Base-by-base conservation (phyloP, 106 monocot genomes). In the Dendrobium nobile region DNA sequence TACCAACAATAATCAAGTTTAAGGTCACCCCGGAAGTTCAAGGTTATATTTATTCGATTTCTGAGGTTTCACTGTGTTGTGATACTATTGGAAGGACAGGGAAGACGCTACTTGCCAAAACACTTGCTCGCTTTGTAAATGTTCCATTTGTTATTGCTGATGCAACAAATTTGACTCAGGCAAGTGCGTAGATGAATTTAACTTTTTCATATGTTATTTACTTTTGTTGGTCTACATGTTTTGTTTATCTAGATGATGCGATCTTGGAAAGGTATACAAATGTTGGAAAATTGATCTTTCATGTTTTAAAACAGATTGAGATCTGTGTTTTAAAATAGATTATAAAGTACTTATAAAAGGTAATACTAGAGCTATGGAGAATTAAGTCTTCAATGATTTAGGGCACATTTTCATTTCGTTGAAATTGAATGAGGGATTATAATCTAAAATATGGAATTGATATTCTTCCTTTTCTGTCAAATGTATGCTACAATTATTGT, bases 81-180 rank as follows among this genome's bases (percentile, higher is more conserved):
- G 41, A 13, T 43, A 44, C 24, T 54, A 73, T 80, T 88, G 79
- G 37, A 84, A 87, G 75, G 75, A 86, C 88, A 98, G 97, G 98
- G 88, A 99, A 99, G 83, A 99, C 98, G 81, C 86, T 99, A 78
- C 95, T 99, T 74, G 98, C 98, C 45, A 99, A 99, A 88, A 93
- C 95, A 81, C 87, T 99, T 83, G 98, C 98, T 78, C 92, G 89
- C 56, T 84, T 95, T 87, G 92, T 99, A n/a, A 99, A 99, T 85
- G 98, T 99, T 41, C 98, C 98, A 56, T 95, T 99, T 86, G 92
- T 99, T 78, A 93, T 99, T 78, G 98, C 95, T 79, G 98, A 99
- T 90, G 98, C 98, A 59, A 99, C 98, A 80, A 87, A 92, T 78
- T 76, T 99, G 58, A 99, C 98, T 77, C 98, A 99, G 95, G 98